phyloP scores from a whole-genome alignment of 2,329 filamentous ascomycete species.

The Drechslera avenae region DNA sequence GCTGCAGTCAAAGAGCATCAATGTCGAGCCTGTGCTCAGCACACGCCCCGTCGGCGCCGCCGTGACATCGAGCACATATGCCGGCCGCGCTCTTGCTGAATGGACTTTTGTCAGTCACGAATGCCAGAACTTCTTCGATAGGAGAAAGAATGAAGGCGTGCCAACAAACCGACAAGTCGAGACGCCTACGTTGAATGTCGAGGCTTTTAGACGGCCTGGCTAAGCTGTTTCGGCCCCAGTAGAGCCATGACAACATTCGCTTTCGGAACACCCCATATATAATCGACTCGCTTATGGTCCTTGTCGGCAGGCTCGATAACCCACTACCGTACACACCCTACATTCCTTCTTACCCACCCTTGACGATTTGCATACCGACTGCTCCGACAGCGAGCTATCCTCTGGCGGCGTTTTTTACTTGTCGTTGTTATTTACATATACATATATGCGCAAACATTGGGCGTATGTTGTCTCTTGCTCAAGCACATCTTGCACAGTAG shows the following conservation, averaged over 20 bases:
- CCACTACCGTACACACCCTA: conserved; percentile 8
- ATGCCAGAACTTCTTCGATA: conserved; percentile 80
- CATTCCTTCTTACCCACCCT: conserved; percentile 4
- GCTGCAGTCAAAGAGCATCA: conserved; percentile 54
- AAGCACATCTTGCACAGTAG: conserved; percentile 1
- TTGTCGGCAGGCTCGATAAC: conserved; percentile 33
- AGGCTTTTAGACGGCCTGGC: conserved; percentile 61
- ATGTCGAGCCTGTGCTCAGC: conserved; percentile 30
- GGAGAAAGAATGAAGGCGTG: conserved; percentile 75
- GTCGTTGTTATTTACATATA: conserved; percentile 1
- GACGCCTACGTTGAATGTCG: conserved; percentile 67
- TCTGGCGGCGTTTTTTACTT: conserved; percentile 7
- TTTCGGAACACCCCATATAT: conserved; percentile 7
- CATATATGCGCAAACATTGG: background rate
- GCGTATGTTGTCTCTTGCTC: conserved; percentile 9
- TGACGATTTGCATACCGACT: conserved; percentile 28
- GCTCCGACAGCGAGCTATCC: conserved; percentile 1
- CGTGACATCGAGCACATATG: conserved; percentile 59
- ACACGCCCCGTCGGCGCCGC: conserved; percentile 47
- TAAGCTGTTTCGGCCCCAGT: conserved; percentile 16
- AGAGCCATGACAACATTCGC: background rate
- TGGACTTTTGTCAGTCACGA: conserved; percentile 77
- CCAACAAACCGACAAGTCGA: conserved; percentile 70
- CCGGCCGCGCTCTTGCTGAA: conserved; percentile 76
- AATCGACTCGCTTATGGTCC: conserved; percentile 1